Base-by-base conservation (phyloP, 1,284 basidiomycete genomes). In the Malassezia nana region DNA sequence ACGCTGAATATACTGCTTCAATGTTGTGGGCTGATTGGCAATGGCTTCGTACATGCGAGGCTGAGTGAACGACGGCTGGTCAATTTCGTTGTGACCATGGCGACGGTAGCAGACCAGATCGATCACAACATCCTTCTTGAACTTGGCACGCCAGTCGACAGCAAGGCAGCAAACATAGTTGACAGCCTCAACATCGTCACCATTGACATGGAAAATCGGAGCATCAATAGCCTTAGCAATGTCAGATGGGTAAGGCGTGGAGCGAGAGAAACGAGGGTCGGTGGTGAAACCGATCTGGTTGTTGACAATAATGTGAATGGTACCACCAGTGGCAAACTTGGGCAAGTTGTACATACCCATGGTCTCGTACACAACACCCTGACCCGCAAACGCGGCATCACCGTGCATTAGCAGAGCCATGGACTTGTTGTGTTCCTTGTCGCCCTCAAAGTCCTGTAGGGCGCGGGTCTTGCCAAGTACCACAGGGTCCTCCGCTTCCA, bases 261-360 rank as follows among this genome's bases (percentile, higher is more conserved):
- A 98, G 59, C 92, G 91, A 48, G 91, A 79, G 78, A 96, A 96
- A 60, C 91, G 85, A 45, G 94, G 94, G 75, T 96, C 92, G 52
- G 94, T 99, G 57, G 94, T 99, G 80, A 99, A 99, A 63, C 94
- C 94, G 60, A 98, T 95, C 77, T 99, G 94, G 79, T 99, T 99
- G 81, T 99, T 99, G 69, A 99, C 90, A 69, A 99, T 91, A 62
- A 98, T 79, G 76, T 98, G 94, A 67, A 98, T 88, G 42, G 94
- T 98, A 60, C 94, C 94, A 59, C 94, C 94, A 16, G 91, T 95
- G 46, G 91, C 90, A 76, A 95, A 99, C 78, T 82, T 84, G 42
- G 89, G 89, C 43, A 99, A 81, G 75, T 87, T 89, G 79, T 91
- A 87, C 81, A 98, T 88, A 72, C 94, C 94, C 87, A 95, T 95